Evolutionary conservation across 345 rosid species (phyloP).

Genomic region (Cardamine resedifolia): DNA sequence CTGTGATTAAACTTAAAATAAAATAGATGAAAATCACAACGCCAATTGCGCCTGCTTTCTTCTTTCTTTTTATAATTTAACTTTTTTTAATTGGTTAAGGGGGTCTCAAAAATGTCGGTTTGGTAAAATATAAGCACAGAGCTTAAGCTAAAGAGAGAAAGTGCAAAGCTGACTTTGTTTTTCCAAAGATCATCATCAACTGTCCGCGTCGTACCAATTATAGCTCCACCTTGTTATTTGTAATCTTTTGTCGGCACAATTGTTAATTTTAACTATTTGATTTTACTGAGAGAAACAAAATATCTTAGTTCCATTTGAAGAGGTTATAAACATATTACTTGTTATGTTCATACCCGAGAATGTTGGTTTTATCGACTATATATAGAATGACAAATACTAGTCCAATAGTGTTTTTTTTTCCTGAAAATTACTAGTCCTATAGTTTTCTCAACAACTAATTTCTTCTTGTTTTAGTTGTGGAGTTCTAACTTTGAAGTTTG

Average conservation of each 20-base stretch:
- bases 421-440: not conserved
- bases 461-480: not conserved
- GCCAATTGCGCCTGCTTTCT: conserved; percentile 31
- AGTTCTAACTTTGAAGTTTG: not conserved
- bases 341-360: not conserved
- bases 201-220: conserved; percentile 37
- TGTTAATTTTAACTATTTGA: not conserved
- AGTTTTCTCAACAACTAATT: not conserved
- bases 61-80: conserved; percentile 1
- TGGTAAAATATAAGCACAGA: conserved; percentile 3
- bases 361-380: not conserved
- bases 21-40: conserved; percentile 27
- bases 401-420: too few relatives aligned
- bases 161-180: conserved; percentile 34
- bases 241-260: conserved; percentile 32
- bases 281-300: too few relatives aligned
- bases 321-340: not conserved
- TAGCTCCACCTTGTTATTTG: conserved; percentile 32
- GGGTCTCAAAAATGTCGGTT: conserved; percentile 21
- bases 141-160: conserved; percentile 1
- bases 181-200: conserved; percentile 28
- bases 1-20: not conserved
- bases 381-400: not conserved
- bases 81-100: conserved; percentile 8
- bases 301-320: not conserved